Percentiles rank a stretch among this genome's conserved stretches.
phyloP scores from a whole-genome alignment of 805 yeast species.

The Cyberlindnera nakhonratchasimensis region DNA sequence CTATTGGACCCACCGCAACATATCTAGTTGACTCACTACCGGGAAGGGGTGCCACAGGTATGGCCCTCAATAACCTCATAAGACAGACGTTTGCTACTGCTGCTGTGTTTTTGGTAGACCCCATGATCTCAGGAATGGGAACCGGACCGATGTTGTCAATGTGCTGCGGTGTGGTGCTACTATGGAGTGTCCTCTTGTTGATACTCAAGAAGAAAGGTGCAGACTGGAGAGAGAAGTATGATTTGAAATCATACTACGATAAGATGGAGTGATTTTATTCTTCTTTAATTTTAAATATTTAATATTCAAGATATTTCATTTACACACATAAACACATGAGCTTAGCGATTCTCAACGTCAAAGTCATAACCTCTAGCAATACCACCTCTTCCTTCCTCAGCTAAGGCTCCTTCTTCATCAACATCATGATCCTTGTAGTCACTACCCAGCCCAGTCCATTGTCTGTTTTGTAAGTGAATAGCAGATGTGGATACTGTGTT shows the following conservation, averaged over 20 bases:
- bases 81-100: constrained; percentile 72
- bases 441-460: constrained; percentile 91
- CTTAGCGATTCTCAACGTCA: constrained; percentile 27
- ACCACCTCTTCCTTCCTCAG: constrained; percentile 83
- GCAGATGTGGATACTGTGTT: constrained; percentile 91
- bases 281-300: neutral
- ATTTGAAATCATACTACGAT: constrained; percentile 55
- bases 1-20: constrained; percentile 76
- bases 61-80: constrained; percentile 74
- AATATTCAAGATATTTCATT: neutral
- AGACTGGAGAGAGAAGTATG: constrained; percentile 61
- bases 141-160: constrained; percentile 69
- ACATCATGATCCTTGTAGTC: constrained; percentile 50
- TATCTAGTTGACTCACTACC: constrained; percentile 83
- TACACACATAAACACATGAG: neutral
- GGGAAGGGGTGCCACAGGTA: constrained; percentile 86
- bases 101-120: constrained; percentile 73
- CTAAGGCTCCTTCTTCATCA: constrained; percentile 62
- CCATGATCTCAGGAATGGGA: constrained; percentile 63
- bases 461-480: constrained; percentile 59
- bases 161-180: constrained; percentile 53
- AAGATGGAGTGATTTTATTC: constrained; percentile 24
- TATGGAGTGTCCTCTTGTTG: constrained; percentile 40
- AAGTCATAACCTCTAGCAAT: constrained; percentile 82
- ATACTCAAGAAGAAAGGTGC: constrained; percentile 53